These are phyloP conservation scores for Hypoxylon sp. DNA, from an alignment of 2,329 filamentous ascomycete genomes.

Conservation along the genomic window DNA sequence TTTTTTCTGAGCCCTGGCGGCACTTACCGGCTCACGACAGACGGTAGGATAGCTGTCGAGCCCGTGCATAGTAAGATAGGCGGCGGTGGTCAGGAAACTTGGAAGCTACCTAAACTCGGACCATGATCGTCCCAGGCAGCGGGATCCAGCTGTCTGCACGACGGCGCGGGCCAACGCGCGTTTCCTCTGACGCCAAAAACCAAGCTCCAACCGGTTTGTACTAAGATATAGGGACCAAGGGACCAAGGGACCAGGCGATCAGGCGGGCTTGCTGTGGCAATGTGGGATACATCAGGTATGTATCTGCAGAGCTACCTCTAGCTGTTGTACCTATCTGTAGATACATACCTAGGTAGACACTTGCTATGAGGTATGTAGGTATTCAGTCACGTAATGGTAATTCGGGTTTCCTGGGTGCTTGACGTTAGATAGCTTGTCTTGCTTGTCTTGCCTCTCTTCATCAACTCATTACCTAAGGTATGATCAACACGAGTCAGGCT, in stretches of 20 bases:
- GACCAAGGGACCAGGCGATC: background rate
- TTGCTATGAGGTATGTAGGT: no score
- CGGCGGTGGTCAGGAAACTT: background rate
- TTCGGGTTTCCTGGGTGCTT: background rate
- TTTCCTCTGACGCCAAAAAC: conserved; percentile 19
- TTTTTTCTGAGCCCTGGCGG: conserved; percentile 19
- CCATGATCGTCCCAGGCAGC: conserved; percentile 28
- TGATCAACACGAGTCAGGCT: background rate
- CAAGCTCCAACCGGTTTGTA: background rate
- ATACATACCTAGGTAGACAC: no score
- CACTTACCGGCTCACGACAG: conserved; percentile 20
- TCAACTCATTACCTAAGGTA: background rate
- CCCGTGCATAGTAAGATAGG: background rate
- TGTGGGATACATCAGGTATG: background rate
- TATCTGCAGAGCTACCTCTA: no score
- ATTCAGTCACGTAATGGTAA: background rate
- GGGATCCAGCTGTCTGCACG: conserved; percentile 31
- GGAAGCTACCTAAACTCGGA: conserved; percentile 9
- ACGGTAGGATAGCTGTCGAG: no score
- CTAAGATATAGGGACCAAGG: no score
- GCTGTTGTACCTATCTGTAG: no score
- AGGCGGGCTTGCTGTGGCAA: conserved; percentile 7
- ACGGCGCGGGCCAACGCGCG: conserved; percentile 28
- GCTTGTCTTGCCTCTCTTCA: background rate
- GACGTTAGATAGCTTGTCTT: background rate